phyloP scores from a whole-genome alignment of 805 yeast genomes.

The Candida tibetensis region DNA sequence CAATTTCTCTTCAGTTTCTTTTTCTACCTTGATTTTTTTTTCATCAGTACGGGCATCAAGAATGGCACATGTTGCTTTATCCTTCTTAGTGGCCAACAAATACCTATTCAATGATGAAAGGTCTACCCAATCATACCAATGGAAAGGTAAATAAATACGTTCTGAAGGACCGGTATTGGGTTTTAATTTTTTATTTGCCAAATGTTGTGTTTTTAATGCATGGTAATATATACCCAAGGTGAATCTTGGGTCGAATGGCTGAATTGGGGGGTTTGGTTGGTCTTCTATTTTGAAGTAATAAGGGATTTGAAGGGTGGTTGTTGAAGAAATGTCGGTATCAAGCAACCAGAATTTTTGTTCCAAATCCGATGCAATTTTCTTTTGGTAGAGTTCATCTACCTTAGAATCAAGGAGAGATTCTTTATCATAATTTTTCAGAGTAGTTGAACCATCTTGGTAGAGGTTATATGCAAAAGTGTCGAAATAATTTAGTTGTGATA shows the following conservation, averaged over 20 bases:
- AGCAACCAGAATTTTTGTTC: conserved; percentile 22
- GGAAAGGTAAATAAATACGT: conserved; percentile 33
- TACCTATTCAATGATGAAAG: conserved; percentile 36
- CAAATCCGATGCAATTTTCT: conserved; percentile 17
- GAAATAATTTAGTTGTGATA: conserved; percentile 10
- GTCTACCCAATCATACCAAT: conserved; percentile 58
- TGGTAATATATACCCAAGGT: conserved; percentile 22
- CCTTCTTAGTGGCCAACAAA: conserved; percentile 5
- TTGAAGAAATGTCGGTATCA: conserved; percentile 6
- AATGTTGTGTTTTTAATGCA: conserved; percentile 8
- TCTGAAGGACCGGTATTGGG: conserved; percentile 18
- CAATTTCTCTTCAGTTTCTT: conserved; percentile 8
- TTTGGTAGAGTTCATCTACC: conserved; percentile 15
- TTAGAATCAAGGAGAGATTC: conserved; percentile 6
- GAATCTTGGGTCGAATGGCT: conserved; percentile 27
- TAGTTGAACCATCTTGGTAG: conserved; percentile 4
- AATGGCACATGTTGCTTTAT: conserved; percentile 3
- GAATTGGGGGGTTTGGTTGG: conserved; percentile 14
- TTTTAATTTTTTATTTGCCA: conserved; percentile 7
- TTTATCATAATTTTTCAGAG: conserved; percentile 1
- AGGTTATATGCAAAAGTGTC: conserved; percentile 14
- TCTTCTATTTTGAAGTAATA: conserved; percentile 7
- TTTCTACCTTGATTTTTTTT: conserved; percentile 6
- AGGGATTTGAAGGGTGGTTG: conserved; percentile 1
- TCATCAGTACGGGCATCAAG: conserved; percentile 7